A percentile compares a stretch with the other conserved stretches of the same genome.
phyloP scores from a whole-genome alignment of 2,329 filamentous ascomycete genomes.

The Penicillium sp. region DNA sequence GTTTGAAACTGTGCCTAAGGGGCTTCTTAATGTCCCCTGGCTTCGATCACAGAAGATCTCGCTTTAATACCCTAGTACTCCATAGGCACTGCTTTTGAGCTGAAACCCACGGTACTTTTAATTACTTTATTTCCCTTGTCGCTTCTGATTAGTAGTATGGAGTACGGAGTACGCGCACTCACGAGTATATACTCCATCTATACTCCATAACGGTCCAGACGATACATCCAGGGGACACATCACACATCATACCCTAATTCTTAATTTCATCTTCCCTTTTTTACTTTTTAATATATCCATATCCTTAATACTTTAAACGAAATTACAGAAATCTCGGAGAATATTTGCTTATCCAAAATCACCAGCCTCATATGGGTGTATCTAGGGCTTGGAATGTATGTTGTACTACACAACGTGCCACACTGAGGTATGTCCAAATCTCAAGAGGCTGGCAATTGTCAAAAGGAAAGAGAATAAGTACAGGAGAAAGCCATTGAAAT shows the following conservation, averaged over 20 bases:
- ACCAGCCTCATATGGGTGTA: constrained; percentile 13
- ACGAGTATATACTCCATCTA: background rate
- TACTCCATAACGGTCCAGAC: background rate
- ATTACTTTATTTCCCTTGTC: background rate
- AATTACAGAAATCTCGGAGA: constrained; percentile 1
- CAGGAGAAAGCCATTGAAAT: background rate
- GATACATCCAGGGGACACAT: background rate
- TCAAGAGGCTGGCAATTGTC: constrained; percentile 15
- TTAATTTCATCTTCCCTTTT: too few species aligned
- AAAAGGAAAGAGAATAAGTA: constrained; percentile 16
- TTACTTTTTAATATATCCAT: background rate
- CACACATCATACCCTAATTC: background rate
- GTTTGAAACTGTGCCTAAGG: constrained; percentile 13
- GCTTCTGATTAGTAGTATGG: background rate
- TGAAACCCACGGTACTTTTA: background rate
- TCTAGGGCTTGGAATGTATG: constrained; percentile 20
- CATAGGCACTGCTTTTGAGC: background rate
- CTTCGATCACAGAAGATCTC: constrained; percentile 3
- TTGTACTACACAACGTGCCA: constrained; percentile 20
- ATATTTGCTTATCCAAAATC: background rate
- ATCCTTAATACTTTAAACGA: background rate
- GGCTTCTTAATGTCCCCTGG: background rate
- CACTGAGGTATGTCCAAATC: constrained; percentile 12
- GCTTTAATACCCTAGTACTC: background rate
- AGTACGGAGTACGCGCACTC: too few species aligned